Evolutionary conservation across 75 land plant genomes (phyloP).

Genomic region (Pinus taeda): DNA sequence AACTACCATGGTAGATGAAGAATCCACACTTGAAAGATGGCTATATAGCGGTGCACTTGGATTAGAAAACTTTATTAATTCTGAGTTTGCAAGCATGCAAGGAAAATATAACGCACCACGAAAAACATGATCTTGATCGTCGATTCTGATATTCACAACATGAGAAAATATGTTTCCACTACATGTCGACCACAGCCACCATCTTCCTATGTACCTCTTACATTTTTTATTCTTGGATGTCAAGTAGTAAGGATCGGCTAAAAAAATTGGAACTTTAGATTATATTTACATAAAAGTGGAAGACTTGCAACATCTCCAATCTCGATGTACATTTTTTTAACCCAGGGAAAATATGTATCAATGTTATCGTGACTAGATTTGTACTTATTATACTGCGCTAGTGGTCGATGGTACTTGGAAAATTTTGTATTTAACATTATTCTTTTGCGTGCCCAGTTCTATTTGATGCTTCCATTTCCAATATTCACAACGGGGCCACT

Average conservation of each 20-base stretch:
- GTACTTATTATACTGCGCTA: no score
- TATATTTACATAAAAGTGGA: slow-evolving; percentile 85
- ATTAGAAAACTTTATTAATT: slow-evolving; percentile 44
- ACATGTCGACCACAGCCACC: slow-evolving; percentile 31
- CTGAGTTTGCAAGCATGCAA: slow-evolving; percentile 39
- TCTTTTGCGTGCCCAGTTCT: no score
- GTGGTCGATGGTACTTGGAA: no score
- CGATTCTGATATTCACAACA: slow-evolving; percentile 80
- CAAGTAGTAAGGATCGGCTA: slow-evolving; percentile 65
- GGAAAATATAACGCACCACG: slow-evolving; percentile 67
- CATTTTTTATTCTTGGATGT: no score
- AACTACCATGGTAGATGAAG: slow-evolving; percentile 60
- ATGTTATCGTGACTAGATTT: background rate
- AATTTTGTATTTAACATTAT: no score
- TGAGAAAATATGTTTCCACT: slow-evolving; percentile 57
- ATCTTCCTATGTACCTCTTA: no score
- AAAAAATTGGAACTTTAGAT: slow-evolving; percentile 76
- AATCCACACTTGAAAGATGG: slow-evolving; percentile 72
- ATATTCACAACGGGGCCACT: no score
- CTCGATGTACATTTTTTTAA: slow-evolving; percentile 29
- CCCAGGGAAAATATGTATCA: slow-evolving; percentile 4
- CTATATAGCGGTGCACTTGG: slow-evolving; percentile 61
- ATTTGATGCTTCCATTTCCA: no score
- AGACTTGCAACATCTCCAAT: slow-evolving; percentile 62
- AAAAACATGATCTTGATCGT: slow-evolving; percentile 68